Evolutionary conservation across 2,329 filamentous ascomycete species (phyloP), one percentile per base, ranked within the genome.

Genomic region (Scedosporium aurantiacum): DNA sequence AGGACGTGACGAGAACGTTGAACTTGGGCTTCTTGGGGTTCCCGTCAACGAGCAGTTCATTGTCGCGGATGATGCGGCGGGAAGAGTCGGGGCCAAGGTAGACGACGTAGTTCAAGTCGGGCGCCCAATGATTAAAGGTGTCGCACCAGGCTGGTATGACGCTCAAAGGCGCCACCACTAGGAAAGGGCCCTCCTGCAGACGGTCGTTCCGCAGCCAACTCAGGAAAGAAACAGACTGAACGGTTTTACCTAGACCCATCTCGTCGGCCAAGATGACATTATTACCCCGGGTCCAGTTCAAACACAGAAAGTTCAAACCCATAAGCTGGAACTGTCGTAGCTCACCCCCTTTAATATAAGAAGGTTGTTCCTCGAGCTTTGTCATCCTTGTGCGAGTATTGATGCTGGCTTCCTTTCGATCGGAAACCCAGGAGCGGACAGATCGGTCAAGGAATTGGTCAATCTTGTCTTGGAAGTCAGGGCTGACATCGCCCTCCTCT

Each of bases 111-210:
- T 99, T 97, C 64, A 97, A 76, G 70, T 97, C 93, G 0, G 94
- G 94, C 2, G 94, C 87, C 94, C 94, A 99, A 65, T 89, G 81
- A 73, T 97, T 94, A 74, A 99, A 97, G 0, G 94, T 99, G 70
- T 99, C 94, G 55, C 91, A 94, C 94, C 94, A 99, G 2, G 94
- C 91, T 5, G 94, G 93, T 76, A 99, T 96, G 57, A 96, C 96
- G 63, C 93, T 97, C 25, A 99, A 81, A 28, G 94, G 94, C 6
- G 96, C 94, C n/a, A 97, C 91, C 63, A 97, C 93, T 52, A 99
- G 84, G 70, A 97, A 97, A 0, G 94, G 94, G 0, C 94, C 94
- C 73, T 97, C 90, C 72, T 99, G 94, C 58, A 82, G 82, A 66
- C 93, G 86, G 63, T 91, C 86, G 74, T 97, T 93, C 61, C 91